Evolutionary conservation across 1,284 basidiomycete genomes (phyloP), one percentile per base, ranked within the genome.

Genomic region (Cutaneotrichosporon arboriforme): DNA sequence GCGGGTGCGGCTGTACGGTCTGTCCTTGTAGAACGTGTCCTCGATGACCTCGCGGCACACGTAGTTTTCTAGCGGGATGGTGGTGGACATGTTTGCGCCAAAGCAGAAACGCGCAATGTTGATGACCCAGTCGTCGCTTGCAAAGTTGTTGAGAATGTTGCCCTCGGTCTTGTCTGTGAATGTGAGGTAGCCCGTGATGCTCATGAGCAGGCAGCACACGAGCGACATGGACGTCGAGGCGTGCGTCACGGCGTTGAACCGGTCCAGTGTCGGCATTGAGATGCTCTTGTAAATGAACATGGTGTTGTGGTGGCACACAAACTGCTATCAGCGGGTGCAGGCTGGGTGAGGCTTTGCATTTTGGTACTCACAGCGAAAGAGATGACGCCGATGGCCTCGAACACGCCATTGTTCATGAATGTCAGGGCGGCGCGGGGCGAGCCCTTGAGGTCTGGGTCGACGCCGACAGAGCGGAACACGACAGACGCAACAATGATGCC

Each of bases 41-140:
- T 96, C 92, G 49, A 96, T 81, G 40, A 96, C 90, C 83, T 90
- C 70, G 20, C 56, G 54, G 54, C 66, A 68, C 15, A 64, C 64
- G 42, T 61, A 63, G 45, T 69, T 65, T 41, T 70, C 65, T 8
- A 67, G 55, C 17, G 72, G 72, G 52, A 73, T 69, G 0, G 94
- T 98, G 1, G 93, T 96, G 65, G 96, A 94, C 94, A 98, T 98
- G 76, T 98, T 98, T 57, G 94, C 75, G 4, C 94, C 94, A 67
- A 98, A 97, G 66, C 88, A 91, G 65, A 97, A 90, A 20, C 93
- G 82, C 7, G 94, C 94, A 50, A 97, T 80, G 70, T 97, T 94
- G 75, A 94, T 92, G 52, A 94, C 66, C 22, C 84, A 83, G 70
- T 93, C 88, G 63, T 81, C 79, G 45, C 79, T 75, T 36, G 86